These are phyloP conservation scores for Phyllosticta citribraziliensis DNA, from an alignment of 2,329 filamentous ascomycete species.

Conservation along the genomic window DNA sequence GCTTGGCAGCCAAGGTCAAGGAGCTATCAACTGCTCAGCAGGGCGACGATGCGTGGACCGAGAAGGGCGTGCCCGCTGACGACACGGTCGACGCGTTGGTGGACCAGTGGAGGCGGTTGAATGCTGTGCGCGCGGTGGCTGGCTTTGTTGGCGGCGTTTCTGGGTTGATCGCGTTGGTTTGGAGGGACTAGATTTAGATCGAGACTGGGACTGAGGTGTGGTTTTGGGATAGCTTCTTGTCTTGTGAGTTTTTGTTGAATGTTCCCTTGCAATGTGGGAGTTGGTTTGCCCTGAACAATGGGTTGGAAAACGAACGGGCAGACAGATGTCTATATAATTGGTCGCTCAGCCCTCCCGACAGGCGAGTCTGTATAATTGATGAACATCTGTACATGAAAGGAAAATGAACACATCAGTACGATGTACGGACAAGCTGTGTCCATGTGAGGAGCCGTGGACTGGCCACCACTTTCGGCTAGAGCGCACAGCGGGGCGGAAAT, in stretches of 20 bases:
- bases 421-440: background rate
- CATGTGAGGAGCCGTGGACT: background rate
- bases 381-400: background rate
- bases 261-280: too few species aligned
- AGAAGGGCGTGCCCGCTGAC: constrained; percentile 12
- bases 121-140: constrained; percentile 7
- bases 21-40: background rate
- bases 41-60: constrained; percentile 1
- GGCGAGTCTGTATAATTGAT: too few species aligned
- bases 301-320: too few species aligned
- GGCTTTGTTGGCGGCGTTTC: background rate
- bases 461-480: background rate
- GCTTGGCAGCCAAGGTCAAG: constrained; percentile 15
- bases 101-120: constrained; percentile 16
- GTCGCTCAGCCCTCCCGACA: too few species aligned
- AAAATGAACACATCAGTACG: background rate
- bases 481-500: background rate
- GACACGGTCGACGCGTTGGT: constrained; percentile 16
- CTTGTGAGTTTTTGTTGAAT: too few species aligned
- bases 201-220: background rate
- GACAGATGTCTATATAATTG: too few species aligned
- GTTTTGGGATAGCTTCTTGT: too few species aligned
- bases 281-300: too few species aligned
- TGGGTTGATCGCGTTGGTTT: constrained; percentile 5
- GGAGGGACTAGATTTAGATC: background rate